Conservation (phyloP, 225 moss, liverwort and hornwort species). For the Anthoceros angustus region DNA sequence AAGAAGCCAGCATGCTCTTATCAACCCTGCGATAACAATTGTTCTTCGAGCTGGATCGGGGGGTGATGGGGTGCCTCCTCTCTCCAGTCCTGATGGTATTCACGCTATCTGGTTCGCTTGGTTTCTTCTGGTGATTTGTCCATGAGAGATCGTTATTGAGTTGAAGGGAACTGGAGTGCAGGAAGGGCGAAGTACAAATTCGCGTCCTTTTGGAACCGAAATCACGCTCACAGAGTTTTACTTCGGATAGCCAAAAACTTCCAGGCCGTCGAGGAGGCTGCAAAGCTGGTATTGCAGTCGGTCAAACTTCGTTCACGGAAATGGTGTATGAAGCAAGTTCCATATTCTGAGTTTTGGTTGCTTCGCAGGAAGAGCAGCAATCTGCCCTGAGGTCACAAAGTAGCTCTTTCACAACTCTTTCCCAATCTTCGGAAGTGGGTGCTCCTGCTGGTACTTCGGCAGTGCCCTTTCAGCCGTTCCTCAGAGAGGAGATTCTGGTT, state of each 20-base stretch:
- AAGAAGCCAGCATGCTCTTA: constrained; percentile 77
- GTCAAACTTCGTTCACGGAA: constrained; percentile 8
- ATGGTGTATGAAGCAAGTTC: not conserved
- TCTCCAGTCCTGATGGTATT: constrained; percentile 68
- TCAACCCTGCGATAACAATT: constrained; percentile 78
- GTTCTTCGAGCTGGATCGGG: constrained; percentile 70
- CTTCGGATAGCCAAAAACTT: constrained; percentile 42
- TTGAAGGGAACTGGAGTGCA: constrained; percentile 5
- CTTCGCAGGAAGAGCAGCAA: constrained; percentile 42
- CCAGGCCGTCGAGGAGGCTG: constrained; percentile 56
- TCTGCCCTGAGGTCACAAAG: constrained; percentile 53
- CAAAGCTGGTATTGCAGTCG: constrained; percentile 34
- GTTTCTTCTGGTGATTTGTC: not conserved
- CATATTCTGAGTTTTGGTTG: not conserved
- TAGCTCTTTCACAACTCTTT: constrained; percentile 41
- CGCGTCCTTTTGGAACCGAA: constrained; percentile 87
- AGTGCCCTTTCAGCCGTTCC: constrained; percentile 38
- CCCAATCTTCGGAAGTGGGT: constrained; percentile 16
- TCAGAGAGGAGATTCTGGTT: constrained; percentile 54
- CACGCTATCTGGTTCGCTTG: not conserved
- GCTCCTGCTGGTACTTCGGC: constrained; percentile 13
- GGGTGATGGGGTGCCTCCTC: constrained; percentile 77
- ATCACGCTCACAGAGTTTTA: constrained; percentile 56
- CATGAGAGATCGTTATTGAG: not conserved
- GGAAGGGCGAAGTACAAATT: constrained; percentile 85